Base-by-base conservation (phyloP, 345 rosid genomes). In the Cardiospermum halicacabum region DNA sequence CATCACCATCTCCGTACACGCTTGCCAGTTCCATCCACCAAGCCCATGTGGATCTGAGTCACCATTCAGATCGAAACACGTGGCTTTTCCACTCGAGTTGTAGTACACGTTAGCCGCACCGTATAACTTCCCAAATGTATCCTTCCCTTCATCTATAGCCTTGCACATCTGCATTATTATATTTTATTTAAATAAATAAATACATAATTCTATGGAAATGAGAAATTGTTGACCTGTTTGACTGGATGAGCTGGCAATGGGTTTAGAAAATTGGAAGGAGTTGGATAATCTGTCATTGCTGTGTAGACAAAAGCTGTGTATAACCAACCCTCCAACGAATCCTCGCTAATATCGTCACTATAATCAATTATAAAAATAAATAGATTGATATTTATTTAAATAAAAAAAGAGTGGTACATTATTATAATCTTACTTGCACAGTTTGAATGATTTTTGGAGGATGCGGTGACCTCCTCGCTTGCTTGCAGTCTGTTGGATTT, bases 201-300 rank as follows among this genome's bases (percentile, higher is more conserved):
- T n/a, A n/a, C n/a, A n/a, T n/a, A n/a, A n/a, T n/a, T n/a, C n/a
- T n/a, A n/a, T n/a, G n/a, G n/a, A n/a, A n/a, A 34, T 34, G 42
- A 11, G 12, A 37, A 37, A 11, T 2, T 11, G 11, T 37, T 45
- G 37, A 83, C 92, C 89, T 78, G 77, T 69, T 78, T 74, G 1
- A 84, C 76, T 0, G 93, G 89, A 60, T 77, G 64, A 39, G 93
- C 82, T 0, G 93, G 89, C 70, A 87, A 48, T 5, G 89, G 89
- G 7, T 3, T 69, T 11, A 81, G 40, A 58, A 82, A 79, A 71
- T 79, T 82, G 0, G 89, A 76, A 7, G 81, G 80, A 0, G 88
- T 77, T 37, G 89, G 93, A 62, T 87, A 87, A 71, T 84, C 88
- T 1, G 88, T 79, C 93, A 87, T 87, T 32, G 88, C 89, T 15